Evolutionary conservation across 1,139 yeast genomes (phyloP).

Genomic region (Sugiyamaella sp.): DNA sequence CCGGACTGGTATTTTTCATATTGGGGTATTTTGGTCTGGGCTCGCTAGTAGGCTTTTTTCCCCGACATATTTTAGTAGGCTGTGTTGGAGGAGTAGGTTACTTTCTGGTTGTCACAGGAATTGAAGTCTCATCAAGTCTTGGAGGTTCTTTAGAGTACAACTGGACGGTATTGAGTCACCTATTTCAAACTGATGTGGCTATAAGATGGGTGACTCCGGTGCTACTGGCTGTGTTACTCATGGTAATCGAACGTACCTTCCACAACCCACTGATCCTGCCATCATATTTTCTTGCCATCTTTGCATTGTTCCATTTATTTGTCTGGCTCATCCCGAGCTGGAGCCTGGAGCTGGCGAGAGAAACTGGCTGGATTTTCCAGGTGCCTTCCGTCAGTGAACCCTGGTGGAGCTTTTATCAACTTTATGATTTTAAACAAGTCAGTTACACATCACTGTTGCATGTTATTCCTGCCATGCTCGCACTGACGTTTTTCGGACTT

Average conservation of each 20-base stretch:
- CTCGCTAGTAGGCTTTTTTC: conserved; percentile 88
- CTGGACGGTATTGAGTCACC: conserved; percentile 53
- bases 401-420: conserved; percentile 83
- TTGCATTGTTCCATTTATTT: conserved; percentile 66
- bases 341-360: conserved; percentile 62
- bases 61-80: conserved; percentile 92
- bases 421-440: conserved; percentile 69
- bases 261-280: conserved; percentile 84
- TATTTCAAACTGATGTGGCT: conserved; percentile 50
- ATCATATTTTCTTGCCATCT: conserved; percentile 70
- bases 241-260: conserved; percentile 59
- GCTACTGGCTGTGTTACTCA: conserved; percentile 55
- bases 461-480: conserved; percentile 91
- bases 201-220: conserved; percentile 78
- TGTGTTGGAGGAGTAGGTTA: conserved; percentile 99
- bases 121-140: conserved; percentile 83
- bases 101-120: conserved; percentile 84
- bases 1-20: conserved; percentile 77
- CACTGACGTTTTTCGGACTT: conserved; percentile 92
- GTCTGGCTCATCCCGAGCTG: conserved; percentile 68
- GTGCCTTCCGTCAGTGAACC: conserved; percentile 70
- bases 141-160: conserved; percentile 73
- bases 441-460: conserved; percentile 70
- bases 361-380: conserved; percentile 79
- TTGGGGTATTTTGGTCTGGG: conserved; percentile 84